Percentiles rank a stretch among this genome's conserved stretches.
phyloP scores from a whole-genome alignment of 345 rosid species.

The Eucalyptus virginea region DNA sequence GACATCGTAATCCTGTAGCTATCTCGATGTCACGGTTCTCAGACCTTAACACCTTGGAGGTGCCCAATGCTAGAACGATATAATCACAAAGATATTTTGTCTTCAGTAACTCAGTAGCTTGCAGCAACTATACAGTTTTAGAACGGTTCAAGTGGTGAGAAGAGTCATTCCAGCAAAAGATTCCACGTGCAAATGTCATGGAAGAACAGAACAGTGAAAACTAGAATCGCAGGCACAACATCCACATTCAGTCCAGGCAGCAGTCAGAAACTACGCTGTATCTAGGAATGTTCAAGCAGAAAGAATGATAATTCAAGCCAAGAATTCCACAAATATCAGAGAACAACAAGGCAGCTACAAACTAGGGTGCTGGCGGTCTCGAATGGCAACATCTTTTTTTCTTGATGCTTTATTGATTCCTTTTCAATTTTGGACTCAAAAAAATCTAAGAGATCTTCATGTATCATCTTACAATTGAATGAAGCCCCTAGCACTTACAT shows the following conservation, averaged over 20 bases:
- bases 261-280: background rate
- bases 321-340: background rate
- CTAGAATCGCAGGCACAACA: background rate
- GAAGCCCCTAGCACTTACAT: background rate
- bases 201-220: background rate
- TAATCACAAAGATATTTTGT: background rate
- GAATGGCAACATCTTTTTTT: background rate
- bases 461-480: background rate
- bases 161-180: background rate
- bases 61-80: background rate
- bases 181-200: accelerated
- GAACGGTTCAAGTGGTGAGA: accelerated
- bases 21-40: background rate
- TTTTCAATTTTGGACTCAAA: background rate
- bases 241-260: background rate
- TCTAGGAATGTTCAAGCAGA: background rate
- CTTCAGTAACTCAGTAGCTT: background rate
- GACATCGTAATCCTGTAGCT: background rate
- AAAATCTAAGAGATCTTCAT: background rate
- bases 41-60: background rate
- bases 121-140: background rate
- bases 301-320: background rate
- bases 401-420: background rate
- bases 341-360: background rate
- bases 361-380: background rate